Conservation (phyloP, 192 early-diverging fungal genomes). For the Funneliformis mosseae region DNA sequence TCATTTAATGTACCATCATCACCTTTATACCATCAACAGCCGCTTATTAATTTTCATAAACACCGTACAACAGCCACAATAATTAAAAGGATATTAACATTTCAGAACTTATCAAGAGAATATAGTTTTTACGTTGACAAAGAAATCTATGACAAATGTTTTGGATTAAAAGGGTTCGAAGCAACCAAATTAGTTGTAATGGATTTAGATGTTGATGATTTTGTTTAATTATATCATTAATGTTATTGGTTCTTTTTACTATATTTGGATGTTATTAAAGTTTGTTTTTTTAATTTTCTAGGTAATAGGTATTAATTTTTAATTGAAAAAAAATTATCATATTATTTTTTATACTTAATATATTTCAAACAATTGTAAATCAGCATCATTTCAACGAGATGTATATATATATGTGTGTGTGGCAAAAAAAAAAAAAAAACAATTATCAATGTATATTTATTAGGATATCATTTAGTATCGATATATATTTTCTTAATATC, state of each 20-base stretch:
- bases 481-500: too few species aligned
- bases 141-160: slow-evolving; percentile 42
- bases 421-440: too few species aligned
- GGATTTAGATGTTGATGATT: slow-evolving; percentile 27
- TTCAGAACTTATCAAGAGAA: slow-evolving; percentile 51
- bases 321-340: too few species aligned
- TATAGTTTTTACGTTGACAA: slow-evolving; percentile 52
- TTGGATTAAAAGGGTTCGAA: slow-evolving; percentile 36
- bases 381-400: too few species aligned
- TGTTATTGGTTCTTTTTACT: too few species aligned
- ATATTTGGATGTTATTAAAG: neutral
- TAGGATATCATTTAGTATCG: too few species aligned
- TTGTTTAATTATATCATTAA: neutral
- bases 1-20: neutral
- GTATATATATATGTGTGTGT: too few species aligned
- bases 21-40: slow-evolving; percentile 23
- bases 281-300: too few species aligned
- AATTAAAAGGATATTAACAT: slow-evolving; percentile 59
- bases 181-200: slow-evolving; percentile 32
- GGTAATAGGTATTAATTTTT: too few species aligned
- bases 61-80: slow-evolving; percentile 58
- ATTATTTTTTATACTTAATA: too few species aligned
- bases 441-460: too few species aligned
- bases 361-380: too few species aligned
- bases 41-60: slow-evolving; percentile 60